Evolutionary conservation across 2,329 filamentous ascomycete genomes (phyloP).

Genomic region (Xylaria sp.): DNA sequence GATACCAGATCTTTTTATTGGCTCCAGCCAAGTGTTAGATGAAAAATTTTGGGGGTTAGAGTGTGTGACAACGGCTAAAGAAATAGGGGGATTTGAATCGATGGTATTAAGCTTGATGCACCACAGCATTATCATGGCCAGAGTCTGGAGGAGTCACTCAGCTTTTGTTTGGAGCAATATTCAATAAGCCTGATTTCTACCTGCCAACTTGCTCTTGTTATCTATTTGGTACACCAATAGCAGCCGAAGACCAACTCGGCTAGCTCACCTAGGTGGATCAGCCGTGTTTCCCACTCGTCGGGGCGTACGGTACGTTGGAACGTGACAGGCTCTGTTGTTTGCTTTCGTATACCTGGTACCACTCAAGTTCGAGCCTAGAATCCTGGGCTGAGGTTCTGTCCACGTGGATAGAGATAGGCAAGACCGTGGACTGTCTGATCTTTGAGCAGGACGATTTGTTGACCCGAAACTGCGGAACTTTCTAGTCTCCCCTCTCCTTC

Average conservation of each 20-base stretch:
- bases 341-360: slow-evolving; percentile 20
- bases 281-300: not conserved
- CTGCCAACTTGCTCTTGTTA: slow-evolving; percentile 10
- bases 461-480: slow-evolving; percentile 7
- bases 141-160: not conserved
- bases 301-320: not conserved
- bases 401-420: slow-evolving; percentile 11
- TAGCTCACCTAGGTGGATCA: not conserved
- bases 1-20: not conserved
- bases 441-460: slow-evolving; percentile 17
- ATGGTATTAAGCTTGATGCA: not conserved
- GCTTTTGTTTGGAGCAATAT: not conserved
- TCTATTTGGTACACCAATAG: slow-evolving; percentile 2
- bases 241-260: not conserved
- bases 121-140: not conserved
- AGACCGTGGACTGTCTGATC: not conserved
- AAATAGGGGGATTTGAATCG: not conserved
- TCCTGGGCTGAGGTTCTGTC: not conserved
- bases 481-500: slow-evolving; percentile 6
- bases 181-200: not conserved
- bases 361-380: not conserved
- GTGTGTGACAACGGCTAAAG: not conserved
- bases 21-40: not conserved
- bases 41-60: not conserved
- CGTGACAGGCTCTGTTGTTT: slow-evolving; percentile 17